Percentiles rank a stretch among this genome's conserved stretches.
Conservation (phyloP, 2,329 filamentous ascomycete species). For the Fusarium torulosum region DNA sequence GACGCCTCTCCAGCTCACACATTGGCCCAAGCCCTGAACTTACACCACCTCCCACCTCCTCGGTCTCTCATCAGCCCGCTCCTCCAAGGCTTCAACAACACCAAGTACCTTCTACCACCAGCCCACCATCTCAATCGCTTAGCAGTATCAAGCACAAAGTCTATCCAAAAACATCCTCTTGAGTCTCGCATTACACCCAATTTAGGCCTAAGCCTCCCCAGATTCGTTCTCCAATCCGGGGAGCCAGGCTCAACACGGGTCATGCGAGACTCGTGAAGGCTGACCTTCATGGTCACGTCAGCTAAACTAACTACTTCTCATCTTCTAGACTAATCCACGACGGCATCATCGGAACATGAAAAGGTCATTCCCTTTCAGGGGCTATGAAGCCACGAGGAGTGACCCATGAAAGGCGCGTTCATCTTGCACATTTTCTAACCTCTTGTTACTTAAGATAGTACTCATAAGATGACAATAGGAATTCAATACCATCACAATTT, state of each 20-base stretch:
- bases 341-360: conserved; percentile 25
- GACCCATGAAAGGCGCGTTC: background rate
- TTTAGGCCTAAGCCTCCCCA: conserved; percentile 16
- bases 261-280: conserved; percentile 27
- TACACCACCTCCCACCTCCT: conserved; percentile 28
- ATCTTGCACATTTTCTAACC: background rate
- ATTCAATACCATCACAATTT: background rate
- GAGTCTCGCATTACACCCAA: conserved; percentile 4
- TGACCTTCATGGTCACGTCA: conserved; percentile 40
- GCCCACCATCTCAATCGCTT: conserved; percentile 27
- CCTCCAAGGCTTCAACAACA: conserved; percentile 2
- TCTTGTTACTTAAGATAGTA: too few relatives aligned
- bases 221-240: conserved; percentile 9
- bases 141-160: conserved; percentile 25
- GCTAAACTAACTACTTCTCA: conserved; percentile 13
- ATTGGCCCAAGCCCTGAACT: conserved; percentile 24
- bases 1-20: conserved; percentile 7
- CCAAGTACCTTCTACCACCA: conserved; percentile 33
- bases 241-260: conserved; percentile 23
- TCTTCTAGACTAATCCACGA: conserved; percentile 2
- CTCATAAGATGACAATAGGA: background rate
- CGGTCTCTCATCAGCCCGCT: conserved; percentile 15
- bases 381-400: background rate
- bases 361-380: conserved; percentile 22
- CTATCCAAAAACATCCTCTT: conserved; percentile 13